phyloP scores from a whole-genome alignment of 352 stramenopile genomes.

The Phytophthora nicotianae region DNA sequence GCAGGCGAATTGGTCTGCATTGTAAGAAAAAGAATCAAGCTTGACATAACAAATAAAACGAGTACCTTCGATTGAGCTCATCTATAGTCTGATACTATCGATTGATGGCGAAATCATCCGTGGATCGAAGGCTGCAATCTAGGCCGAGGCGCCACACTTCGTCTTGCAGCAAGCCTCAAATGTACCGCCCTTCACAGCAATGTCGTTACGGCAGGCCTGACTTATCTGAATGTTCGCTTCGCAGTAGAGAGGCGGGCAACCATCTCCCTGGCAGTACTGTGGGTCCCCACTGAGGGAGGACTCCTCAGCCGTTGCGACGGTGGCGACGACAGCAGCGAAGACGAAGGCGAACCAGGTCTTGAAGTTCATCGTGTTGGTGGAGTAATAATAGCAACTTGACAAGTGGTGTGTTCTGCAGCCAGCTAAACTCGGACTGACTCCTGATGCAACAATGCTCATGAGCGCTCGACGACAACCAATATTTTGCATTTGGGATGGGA shows the following conservation, averaged over 20 bases:
- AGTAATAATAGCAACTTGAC: slow-evolving; percentile 4
- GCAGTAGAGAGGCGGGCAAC: slow-evolving; percentile 23
- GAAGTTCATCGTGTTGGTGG: slow-evolving; percentile 25
- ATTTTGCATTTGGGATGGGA: slow-evolving; percentile 20
- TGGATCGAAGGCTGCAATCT: no score
- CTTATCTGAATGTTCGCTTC: slow-evolving; percentile 19
- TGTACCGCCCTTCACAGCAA: no score
- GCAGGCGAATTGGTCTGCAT: no score
- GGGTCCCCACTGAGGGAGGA: no score
- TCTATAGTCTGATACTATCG: background rate
- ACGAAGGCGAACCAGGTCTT: slow-evolving; percentile 26
- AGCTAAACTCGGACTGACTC: slow-evolving; percentile 32
- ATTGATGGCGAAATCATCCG: no score
- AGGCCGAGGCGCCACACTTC: background rate
- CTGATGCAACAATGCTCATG: slow-evolving; percentile 1
- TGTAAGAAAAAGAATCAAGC: background rate
- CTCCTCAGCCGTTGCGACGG: slow-evolving; percentile 14
- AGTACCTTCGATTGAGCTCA: slow-evolving; percentile 9
- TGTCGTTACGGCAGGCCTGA: slow-evolving; percentile 19
- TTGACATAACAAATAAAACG: slow-evolving; percentile 13
- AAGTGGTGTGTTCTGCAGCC: slow-evolving; percentile 1
- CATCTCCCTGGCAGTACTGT: slow-evolving; percentile 18
- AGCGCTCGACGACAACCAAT: slow-evolving; percentile 10
- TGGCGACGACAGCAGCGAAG: slow-evolving; percentile 17
- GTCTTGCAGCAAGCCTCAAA: no score